These are phyloP conservation scores for Venturia oleaginea DNA, from an alignment of 2,329 filamentous ascomycete species.

Conservation along the genomic window DNA sequence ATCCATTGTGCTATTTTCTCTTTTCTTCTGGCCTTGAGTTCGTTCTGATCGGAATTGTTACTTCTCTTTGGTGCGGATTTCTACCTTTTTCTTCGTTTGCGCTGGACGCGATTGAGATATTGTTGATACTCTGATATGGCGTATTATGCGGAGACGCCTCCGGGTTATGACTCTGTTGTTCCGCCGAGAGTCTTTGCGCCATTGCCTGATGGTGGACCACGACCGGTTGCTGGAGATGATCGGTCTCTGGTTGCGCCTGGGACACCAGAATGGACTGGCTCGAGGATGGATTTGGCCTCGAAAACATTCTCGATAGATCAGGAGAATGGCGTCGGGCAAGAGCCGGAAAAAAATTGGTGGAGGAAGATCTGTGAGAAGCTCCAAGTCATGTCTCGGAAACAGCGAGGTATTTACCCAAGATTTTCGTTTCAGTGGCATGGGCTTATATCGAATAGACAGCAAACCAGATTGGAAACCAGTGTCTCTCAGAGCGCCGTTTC, in stretches of 20 bases:
- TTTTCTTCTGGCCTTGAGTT: neutral
- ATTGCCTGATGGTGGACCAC: neutral
- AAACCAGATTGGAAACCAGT: slow-evolving; percentile 29
- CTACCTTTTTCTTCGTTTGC: neutral
- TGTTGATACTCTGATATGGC: neutral
- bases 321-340: neutral
- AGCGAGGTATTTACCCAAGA: neutral
- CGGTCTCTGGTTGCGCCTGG: neutral
- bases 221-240: neutral
- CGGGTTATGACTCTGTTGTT: neutral
- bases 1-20: neutral
- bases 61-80: neutral
- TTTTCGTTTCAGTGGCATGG: neutral
- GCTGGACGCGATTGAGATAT: neutral
- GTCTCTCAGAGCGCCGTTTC: slow-evolving; percentile 29
- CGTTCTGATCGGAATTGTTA: neutral
- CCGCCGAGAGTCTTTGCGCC: slow-evolving; percentile 2
- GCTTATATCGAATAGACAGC: neutral
- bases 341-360: neutral
- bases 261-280: neutral
- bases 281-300: neutral
- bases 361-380: neutral
- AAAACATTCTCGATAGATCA: neutral
- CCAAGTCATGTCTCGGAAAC: neutral
- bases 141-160: neutral